A percentile compares a stretch with the other conserved stretches of the same genome.
phyloP scores from a whole-genome alignment of 2,329 filamentous ascomycete genomes.

The Clarireedia sp. region DNA sequence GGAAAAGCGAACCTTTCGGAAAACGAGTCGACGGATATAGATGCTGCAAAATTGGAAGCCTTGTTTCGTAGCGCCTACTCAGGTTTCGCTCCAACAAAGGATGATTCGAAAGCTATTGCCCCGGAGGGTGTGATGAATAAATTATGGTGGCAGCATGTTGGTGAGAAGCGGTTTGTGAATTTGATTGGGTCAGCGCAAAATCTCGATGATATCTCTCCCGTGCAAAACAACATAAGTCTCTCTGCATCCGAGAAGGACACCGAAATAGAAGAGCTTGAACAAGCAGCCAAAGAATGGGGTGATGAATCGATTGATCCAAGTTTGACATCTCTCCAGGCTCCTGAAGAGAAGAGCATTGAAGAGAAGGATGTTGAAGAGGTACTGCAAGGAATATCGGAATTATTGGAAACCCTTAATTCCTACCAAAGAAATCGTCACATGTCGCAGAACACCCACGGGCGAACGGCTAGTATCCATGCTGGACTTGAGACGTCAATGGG shows the following conservation, averaged over 20 bases:
- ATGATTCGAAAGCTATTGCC: slow-evolving; percentile 64
- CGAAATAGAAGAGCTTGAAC: slow-evolving; percentile 33
- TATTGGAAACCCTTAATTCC: slow-evolving; percentile 69
- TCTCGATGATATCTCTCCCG: slow-evolving; percentile 7
- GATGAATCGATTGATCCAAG: slow-evolving; percentile 49
- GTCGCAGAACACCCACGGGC: slow-evolving; percentile 54
- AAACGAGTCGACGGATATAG: slow-evolving; percentile 43
- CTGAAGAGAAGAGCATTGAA: slow-evolving; percentile 43
- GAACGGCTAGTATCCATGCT: slow-evolving; percentile 55
- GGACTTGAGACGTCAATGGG: slow-evolving; percentile 50
- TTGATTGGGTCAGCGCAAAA: slow-evolving; percentile 39
- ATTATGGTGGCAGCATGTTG: slow-evolving; percentile 69
- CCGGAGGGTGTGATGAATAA: slow-evolving; percentile 59
- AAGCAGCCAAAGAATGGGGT: slow-evolving; percentile 52
- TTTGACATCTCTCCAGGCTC: slow-evolving; percentile 30
- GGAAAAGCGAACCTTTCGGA: slow-evolving; percentile 44
- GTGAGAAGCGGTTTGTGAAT: slow-evolving; percentile 57
- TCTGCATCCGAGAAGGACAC: slow-evolving; percentile 13
- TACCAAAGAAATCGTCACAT: slow-evolving; percentile 74
- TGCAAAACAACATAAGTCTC: slow-evolving; percentile 3
- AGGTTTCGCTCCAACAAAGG: slow-evolving; percentile 68
- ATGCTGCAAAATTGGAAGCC: slow-evolving; percentile 62
- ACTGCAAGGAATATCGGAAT: slow-evolving; percentile 64
- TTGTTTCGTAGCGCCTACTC: slow-evolving; percentile 72
- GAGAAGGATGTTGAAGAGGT: slow-evolving; percentile 61